A percentile compares a stretch with the other conserved stretches of the same genome.
Evolutionary conservation across 1,284 basidiomycete species (phyloP).

Genomic region (Abortiporus biennis): DNA sequence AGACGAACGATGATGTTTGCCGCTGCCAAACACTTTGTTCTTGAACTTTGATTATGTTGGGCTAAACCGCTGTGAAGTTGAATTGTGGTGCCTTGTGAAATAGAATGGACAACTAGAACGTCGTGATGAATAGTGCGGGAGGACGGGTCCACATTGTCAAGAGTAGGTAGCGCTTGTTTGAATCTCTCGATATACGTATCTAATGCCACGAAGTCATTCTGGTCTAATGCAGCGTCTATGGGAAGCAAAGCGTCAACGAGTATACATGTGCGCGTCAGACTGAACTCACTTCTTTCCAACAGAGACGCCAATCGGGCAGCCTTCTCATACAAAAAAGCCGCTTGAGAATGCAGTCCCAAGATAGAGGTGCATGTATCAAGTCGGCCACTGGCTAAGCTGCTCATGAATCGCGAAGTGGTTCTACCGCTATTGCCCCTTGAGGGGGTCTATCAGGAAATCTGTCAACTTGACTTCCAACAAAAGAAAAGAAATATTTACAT

Average conservation of each 20-base stretch:
- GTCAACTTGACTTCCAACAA: no score
- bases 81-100: constrained; percentile 11
- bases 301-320: constrained; percentile 10
- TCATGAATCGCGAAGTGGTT: constrained; percentile 12
- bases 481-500: no score
- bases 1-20: constrained; percentile 12
- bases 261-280: no score
- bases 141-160: constrained; percentile 3
- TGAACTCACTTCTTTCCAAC: constrained; percentile 8
- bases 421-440: constrained; percentile 6
- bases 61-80: constrained; percentile 12
- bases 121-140: no score
- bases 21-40: constrained; percentile 10
- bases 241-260: no score
- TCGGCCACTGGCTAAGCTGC: constrained; percentile 2
- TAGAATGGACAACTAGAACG: constrained; percentile 10
- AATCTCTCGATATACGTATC: constrained; percentile 10
- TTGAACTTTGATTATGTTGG: constrained; percentile 10
- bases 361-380: constrained; percentile 9
- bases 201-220: background rate
- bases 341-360: constrained; percentile 10
- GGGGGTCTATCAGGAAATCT: constrained; percentile 6
- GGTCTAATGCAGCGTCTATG: background rate
- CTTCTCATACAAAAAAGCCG: constrained; percentile 13
- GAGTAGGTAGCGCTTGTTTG: constrained; percentile 10